Conservation (phyloP, 1,284 basidiomycete genomes). For the Termitomyces sp. region DNA sequence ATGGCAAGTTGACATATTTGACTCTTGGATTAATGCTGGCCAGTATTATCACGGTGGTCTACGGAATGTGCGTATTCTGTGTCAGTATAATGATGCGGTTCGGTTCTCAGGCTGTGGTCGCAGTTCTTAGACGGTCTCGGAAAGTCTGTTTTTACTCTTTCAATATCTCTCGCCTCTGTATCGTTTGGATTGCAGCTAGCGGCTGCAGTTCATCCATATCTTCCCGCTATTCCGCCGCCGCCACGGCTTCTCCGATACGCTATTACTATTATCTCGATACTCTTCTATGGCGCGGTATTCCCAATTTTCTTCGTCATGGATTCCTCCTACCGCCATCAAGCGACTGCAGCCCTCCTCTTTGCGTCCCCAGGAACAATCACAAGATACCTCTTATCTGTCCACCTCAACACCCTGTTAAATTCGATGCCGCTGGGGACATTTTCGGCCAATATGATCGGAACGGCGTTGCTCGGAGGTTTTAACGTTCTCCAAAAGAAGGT, state of each 20-base stretch:
- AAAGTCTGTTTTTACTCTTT: constrained; percentile 75
- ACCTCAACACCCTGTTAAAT: constrained; percentile 63
- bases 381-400: constrained; percentile 74
- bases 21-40: constrained; percentile 76
- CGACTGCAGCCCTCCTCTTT: constrained; percentile 86
- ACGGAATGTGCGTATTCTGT: constrained; percentile 58
- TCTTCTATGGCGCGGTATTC: constrained; percentile 63
- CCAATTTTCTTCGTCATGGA: constrained; percentile 77
- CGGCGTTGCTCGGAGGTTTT: constrained; percentile 68
- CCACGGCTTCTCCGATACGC: constrained; percentile 36
- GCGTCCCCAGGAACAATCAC: constrained; percentile 85
- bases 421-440: constrained; percentile 86
- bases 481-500: constrained; percentile 63
- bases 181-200: constrained; percentile 58
- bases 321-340: constrained; percentile 67
- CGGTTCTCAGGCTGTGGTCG: constrained; percentile 11
- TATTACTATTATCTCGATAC: constrained; percentile 44
- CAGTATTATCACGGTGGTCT: constrained; percentile 63
- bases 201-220: constrained; percentile 32
- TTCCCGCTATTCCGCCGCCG: constrained; percentile 38
- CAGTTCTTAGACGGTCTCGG: constrained; percentile 86
- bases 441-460: constrained; percentile 79
- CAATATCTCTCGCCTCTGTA: constrained; percentile 62
- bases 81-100: not conserved
- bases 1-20: constrained; percentile 90